These are phyloP conservation scores for Saccharomyces uvarum DNA, from an alignment of 1,139 yeast genomes.

Conservation along the genomic window DNA sequence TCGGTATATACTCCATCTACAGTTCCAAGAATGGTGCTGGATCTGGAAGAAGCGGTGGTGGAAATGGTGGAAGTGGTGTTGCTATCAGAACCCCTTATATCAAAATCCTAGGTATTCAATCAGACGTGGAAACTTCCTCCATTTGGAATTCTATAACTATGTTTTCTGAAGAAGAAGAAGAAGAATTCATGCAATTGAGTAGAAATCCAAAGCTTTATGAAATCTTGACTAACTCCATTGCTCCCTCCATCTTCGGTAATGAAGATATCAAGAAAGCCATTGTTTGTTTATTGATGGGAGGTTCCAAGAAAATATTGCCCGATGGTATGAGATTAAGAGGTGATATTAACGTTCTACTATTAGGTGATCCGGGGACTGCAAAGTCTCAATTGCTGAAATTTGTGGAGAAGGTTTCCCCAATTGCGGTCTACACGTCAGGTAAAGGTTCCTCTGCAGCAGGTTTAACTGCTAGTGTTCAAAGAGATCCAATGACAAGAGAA, in stretches of 20 bases:
- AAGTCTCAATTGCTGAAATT: slow-evolving; percentile 91
- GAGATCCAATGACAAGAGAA: slow-evolving; percentile 82
- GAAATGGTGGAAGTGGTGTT: slow-evolving; percentile 39
- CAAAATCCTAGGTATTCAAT: slow-evolving; percentile 76
- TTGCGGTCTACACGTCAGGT: slow-evolving; percentile 94
- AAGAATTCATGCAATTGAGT: slow-evolving; percentile 73
- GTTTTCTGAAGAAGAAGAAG: slow-evolving; percentile 89
- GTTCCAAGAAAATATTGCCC: slow-evolving; percentile 83
- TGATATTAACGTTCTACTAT: slow-evolving; percentile 81
- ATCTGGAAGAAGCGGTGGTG: slow-evolving; percentile 17
- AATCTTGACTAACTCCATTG: slow-evolving; percentile 79
- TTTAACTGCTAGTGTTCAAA: slow-evolving; percentile 93
- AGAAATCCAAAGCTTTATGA: slow-evolving; percentile 80
- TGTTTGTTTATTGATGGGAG: slow-evolving; percentile 87
- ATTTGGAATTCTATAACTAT: slow-evolving; percentile 47
- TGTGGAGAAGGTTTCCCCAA: slow-evolving; percentile 91
- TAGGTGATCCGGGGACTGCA: slow-evolving; percentile 99
- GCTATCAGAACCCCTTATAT: slow-evolving; percentile 92
- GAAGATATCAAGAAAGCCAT: slow-evolving; percentile 88
- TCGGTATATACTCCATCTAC: slow-evolving; percentile 87
- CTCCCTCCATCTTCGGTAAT: slow-evolving; percentile 94
- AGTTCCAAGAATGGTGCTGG: slow-evolving; percentile 46
- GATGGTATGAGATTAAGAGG: slow-evolving; percentile 97
- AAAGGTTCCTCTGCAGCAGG: slow-evolving; percentile 99
- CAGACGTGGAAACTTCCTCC: slow-evolving; percentile 69